Base-by-base conservation (phyloP, 2,329 filamentous ascomycete genomes). In the Botryotinia convoluta region DNA sequence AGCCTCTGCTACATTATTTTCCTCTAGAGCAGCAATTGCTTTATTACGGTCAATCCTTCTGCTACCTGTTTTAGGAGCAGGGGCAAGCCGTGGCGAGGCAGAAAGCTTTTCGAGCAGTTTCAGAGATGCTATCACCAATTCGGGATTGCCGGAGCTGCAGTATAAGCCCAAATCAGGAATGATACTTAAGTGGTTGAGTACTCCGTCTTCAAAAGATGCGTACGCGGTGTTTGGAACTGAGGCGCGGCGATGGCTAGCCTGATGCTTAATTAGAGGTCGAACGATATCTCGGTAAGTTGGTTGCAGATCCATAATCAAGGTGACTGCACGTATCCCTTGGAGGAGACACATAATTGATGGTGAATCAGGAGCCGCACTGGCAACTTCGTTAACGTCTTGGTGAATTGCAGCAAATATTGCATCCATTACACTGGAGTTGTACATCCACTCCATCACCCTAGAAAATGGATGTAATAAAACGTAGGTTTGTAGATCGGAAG, bases 401-500 rank as follows among this genome's bases (percentile, higher is more conserved):
- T 95, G 92, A 44, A 96, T 89, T 18, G 92, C 89, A 73, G 89
- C 87, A 82, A 98, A 95, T 2, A 99, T 84, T 22, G 91, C 89
- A 76, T 88, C 89, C 78, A 97, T 89, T 35, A 98, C 93, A 76
- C 92, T 93, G 79, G 97, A 93, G 80, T 97, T 98, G 82, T 97
- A 97, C 83, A 99, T 89, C 94, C 96, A 98, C 80, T 99, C 96
- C 93, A 98, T 98, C 26, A 97, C 91, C 74, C 97, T 90, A 4
- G 93, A 91, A 79, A 98, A 99, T 0, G 97, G 95, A 83, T 99
- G 97, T 71, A 97, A 87, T 37, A 90, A 89, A 74, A 96, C 90
- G 80, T 99, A 99, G 9, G 88, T 87, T 68, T 90, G 89, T 7
- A 98, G 85, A 72, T 93, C 92, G 4, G 91, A 92, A 6, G 93